Base-by-base conservation (phyloP, 129 eudicot species). In the Rutidosis leptorrhynchoides region DNA sequence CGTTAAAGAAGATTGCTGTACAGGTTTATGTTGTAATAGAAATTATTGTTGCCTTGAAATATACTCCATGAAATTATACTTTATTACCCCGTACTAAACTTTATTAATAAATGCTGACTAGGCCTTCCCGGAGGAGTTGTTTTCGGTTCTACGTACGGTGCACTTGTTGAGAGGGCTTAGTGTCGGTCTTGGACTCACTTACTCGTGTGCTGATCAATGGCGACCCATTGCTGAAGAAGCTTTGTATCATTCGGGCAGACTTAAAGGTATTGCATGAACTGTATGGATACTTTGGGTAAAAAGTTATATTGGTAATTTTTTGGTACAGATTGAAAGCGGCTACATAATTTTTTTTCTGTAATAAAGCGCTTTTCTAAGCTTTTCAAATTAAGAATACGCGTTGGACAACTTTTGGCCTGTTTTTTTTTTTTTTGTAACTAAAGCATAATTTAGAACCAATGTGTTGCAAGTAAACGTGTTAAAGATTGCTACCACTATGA, bases 41-140 rank as follows among this genome's bases (percentile, higher is more conserved):
- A 49, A 51, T 23, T 49, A 62, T 23, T 49, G 56, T 69, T 8
- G 27, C 22, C 11, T 16, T n/a, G 19, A 60, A 46, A 26, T 67
- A 14, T 26, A n/a, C n/a, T n/a, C n/a, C n/a, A 59, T 55, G 30
- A 58, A 58, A 58, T 59, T 43, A 48, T 3, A 29, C 23, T 58
- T 5, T 16, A 7, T 28, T n/a, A 59, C 19, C 8, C 15, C 14
- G 0, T 56, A 22, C 15, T 26, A 6, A 17, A 19, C 55, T 49
- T 49, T 49, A 1, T 25, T 40, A 28, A 16, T 37, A 32, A 9
- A 3, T 58, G 23, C 29, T 59, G 67, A 58, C 45, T 64, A 93
- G 98, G 95, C 95, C 37, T 93, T 93, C 72, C 98, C 96, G 0
- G 98, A 93, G 80, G 98, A 93, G 64, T 78, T 93, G 52, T 93